Evolutionary conservation across 129 eudicot genomes (phyloP).

Genomic region (Centaurea solstitialis): DNA sequence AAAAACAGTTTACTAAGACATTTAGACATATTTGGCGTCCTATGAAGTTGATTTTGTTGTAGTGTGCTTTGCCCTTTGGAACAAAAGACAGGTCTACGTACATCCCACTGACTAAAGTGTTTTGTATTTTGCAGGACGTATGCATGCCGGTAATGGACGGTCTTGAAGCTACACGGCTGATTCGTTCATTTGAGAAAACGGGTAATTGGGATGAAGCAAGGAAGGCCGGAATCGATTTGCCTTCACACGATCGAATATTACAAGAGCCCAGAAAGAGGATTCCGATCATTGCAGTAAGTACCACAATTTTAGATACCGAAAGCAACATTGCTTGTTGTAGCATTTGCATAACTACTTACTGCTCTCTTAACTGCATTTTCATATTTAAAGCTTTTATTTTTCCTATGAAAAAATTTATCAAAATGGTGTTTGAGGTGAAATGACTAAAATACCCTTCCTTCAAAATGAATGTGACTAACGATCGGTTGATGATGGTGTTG

Average conservation of each 20-base stretch:
- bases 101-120: not conserved
- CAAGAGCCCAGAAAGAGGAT: conserved; percentile 37
- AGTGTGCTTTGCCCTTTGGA: not conserved
- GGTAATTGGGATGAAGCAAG: conserved; percentile 91
- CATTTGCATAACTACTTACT: not conserved
- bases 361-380: not conserved
- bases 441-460: conserved; percentile 19
- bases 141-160: conserved; percentile 99
- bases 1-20: not conserved
- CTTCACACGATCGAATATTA: conserved; percentile 19
- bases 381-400: not conserved
- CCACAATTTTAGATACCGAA: conserved; percentile 3
- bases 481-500: conserved; percentile 9
- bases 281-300: conserved; percentile 74
- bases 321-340: not conserved
- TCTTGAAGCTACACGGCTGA: conserved; percentile 85
- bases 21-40: not conserved
- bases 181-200: conserved; percentile 78
- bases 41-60: not conserved
- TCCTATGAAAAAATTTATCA: not conserved
- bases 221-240: conserved; percentile 66
- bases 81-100: not conserved
- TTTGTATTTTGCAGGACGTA: conserved; percentile 62
- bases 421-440: not conserved
- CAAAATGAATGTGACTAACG: conserved; percentile 13